Evolutionary conservation across 2,329 filamentous ascomycete species (phyloP), one percentile per base, ranked within the genome.

Genomic region (Cladosporium sp.): DNA sequence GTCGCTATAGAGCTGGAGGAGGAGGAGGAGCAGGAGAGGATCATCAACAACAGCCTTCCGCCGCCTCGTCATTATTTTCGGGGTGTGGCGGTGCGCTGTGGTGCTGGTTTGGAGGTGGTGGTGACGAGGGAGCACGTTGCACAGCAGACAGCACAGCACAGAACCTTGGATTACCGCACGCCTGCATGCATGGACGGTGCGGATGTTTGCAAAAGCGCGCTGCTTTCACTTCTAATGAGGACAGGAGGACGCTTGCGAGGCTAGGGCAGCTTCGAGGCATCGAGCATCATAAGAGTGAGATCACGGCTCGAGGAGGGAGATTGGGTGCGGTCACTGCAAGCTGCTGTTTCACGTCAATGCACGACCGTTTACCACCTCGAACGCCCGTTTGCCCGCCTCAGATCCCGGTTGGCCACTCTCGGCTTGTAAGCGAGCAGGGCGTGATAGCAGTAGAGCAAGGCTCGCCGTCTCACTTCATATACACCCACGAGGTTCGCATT

Each of bases 261-360:
- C 51, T 54, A 54, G 51, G 51, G 51, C 51, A 30, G 49, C 51
- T 32, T 30, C 13, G n/a, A 21, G n/a, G 28, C 51, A 32, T 54
- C 51, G 51, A 54, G 26, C 51, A 54, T 32, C 26, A 54, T 58
- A 23, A 39, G 18, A 26, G 43, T 54, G 51, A 54, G 30, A 54
- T 58, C 56, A 43, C 56, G n/a, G 43, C 28, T 34, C 14, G 11
- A 32, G 21, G 28, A 32, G 43, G 58, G 58, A 60, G 58, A 60
- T 60, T 60, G 23, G 43, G 39, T 34, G 58, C 58, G 39, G 36
- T 34, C 39, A 32, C 43, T 25, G 18, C 58, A 51, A 36, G 11
- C 56, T 34, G 58, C 58, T 34, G 58, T 59, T 60, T 30, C 26
- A 60, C 13, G 56, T 43, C 56, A 28, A 36, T 62, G 59, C 59